Evolutionary conservation across 169 alveolate genomes (phyloP), one percentile per base, ranked within the genome.

Genomic region (Babesia ovis): DNA sequence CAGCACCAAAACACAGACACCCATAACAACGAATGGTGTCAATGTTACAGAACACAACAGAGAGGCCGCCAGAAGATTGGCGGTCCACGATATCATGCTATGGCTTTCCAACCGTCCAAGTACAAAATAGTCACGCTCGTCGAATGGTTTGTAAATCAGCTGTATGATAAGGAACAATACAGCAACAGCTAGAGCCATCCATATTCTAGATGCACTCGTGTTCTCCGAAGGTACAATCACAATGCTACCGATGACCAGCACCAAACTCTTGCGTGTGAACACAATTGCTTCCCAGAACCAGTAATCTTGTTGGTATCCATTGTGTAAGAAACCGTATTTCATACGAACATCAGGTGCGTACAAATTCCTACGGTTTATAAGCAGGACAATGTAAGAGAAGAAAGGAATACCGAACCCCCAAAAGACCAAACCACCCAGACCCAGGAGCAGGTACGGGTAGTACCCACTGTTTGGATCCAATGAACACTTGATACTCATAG

Each of bases 331-430:
- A 53, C 95, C 95, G 74, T 84, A 91, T 70, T 91, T 91, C 67
- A 89, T 82, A 29, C 92, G 77, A 25, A 86, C 79, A 54, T 86
- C 91, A 43, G 90, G 83, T 18, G 88, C 84, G 75, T 91, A 87
- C 37, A 91, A 76, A 34, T 71, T 77, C 50, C 76, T 83, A 46
- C 95, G 70, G 80, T 91, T 89, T 60, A 68, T 67, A 54, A 72
- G 85, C 54, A 91, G 51, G 80, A 86, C 92, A 32, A 85, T 43
- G 76, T 83, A 91, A 39, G 93, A 83, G 56, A 83, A 59, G 42
- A 91, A 79, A 18, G 95, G 95, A 66, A 91, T 89, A 4, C 95
- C 95, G 69, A 91, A 70, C 20, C 95, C 92, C 95, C 95, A 91
- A 32, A 89, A 79, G n/a, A 85, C 39, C 64, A 89, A 42, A 42